These are phyloP conservation scores for Geosmithia putterillii DNA, from an alignment of 2,329 filamentous ascomycete genomes.

Conservation along the genomic window DNA sequence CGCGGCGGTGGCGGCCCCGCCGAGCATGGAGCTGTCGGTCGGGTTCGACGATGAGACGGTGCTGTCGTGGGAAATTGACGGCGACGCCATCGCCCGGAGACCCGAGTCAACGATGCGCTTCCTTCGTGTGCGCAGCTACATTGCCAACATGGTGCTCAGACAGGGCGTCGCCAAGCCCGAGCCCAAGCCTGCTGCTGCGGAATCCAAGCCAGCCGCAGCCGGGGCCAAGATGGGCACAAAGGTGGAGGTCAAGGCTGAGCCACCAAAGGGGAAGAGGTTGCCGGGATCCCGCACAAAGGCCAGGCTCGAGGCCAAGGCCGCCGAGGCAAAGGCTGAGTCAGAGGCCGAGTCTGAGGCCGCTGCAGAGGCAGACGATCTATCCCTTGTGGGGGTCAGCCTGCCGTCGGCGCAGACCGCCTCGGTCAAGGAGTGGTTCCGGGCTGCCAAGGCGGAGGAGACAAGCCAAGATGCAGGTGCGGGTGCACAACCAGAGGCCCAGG, in stretches of 20 bases:
- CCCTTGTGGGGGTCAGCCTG: slow-evolving; percentile 4
- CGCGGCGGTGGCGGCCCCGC: slow-evolving; percentile 15
- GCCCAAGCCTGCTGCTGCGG: no score
- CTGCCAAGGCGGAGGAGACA: background rate
- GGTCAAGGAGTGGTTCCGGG: slow-evolving; percentile 5
- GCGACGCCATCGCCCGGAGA: slow-evolving; percentile 15
- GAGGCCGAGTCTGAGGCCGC: background rate
- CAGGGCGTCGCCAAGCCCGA: no score
- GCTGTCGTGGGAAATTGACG: slow-evolving; percentile 21
- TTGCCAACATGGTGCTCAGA: slow-evolving; percentile 16
- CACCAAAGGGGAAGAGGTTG: no score
- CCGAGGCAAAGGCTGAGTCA: no score
- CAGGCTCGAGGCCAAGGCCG: no score
- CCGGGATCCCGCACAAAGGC: no score
- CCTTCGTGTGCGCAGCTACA: slow-evolving; percentile 19
- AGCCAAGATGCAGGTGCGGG: no score
- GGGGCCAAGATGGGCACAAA: no score
- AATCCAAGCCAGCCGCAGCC: no score
- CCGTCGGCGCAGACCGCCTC: slow-evolving; percentile 1
- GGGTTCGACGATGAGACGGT: slow-evolving; percentile 19
- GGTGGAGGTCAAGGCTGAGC: no score
- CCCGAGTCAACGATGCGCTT: slow-evolving; percentile 14
- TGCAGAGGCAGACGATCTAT: background rate
- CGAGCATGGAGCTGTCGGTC: slow-evolving; percentile 18
- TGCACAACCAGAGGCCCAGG: no score